phyloP scores from a whole-genome alignment of 2,329 filamentous ascomycete species.

The Nemania sp. region DNA sequence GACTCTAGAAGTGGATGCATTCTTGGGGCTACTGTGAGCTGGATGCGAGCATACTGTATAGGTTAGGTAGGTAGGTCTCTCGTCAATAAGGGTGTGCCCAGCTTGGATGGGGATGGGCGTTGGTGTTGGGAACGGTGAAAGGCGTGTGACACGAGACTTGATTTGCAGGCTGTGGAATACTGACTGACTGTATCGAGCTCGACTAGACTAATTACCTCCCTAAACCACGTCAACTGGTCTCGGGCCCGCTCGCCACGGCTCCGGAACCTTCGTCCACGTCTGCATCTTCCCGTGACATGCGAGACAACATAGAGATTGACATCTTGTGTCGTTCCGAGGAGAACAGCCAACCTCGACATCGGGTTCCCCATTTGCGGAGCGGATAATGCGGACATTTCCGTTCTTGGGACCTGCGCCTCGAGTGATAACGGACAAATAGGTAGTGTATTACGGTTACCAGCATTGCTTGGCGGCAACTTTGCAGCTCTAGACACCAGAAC shows the following conservation, averaged over 20 bases:
- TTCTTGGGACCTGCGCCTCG: slow-evolving; percentile 23
- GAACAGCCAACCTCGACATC: slow-evolving; percentile 15
- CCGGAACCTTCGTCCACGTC: slow-evolving; percentile 22
- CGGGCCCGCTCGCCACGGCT: slow-evolving; percentile 23
- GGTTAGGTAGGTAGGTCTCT: too few species aligned
- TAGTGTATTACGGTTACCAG: slow-evolving; percentile 24
- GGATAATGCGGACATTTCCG: slow-evolving; percentile 14
- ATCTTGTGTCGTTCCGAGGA: slow-evolving; percentile 19
- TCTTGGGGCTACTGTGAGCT: slow-evolving; percentile 15
- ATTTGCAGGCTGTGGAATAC: too few species aligned
- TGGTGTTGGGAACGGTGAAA: too few species aligned
- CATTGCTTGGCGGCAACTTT: slow-evolving; percentile 16
- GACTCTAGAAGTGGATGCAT: slow-evolving; percentile 22
- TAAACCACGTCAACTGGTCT: neutral
- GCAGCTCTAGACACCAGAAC: too few species aligned
- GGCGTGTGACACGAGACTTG: too few species aligned
- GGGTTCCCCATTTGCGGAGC: slow-evolving; percentile 20
- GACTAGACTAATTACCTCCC: too few species aligned
- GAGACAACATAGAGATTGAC: slow-evolving; percentile 21
- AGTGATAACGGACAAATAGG: slow-evolving; percentile 15
- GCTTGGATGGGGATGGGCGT: too few species aligned
- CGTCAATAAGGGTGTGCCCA: neutral
- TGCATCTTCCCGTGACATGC: slow-evolving; percentile 29
- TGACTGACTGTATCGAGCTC: too few species aligned
- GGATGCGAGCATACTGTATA: too few species aligned